Evolutionary conservation across 805 yeast species (phyloP).

Genomic region (Lachancea mirantina): DNA sequence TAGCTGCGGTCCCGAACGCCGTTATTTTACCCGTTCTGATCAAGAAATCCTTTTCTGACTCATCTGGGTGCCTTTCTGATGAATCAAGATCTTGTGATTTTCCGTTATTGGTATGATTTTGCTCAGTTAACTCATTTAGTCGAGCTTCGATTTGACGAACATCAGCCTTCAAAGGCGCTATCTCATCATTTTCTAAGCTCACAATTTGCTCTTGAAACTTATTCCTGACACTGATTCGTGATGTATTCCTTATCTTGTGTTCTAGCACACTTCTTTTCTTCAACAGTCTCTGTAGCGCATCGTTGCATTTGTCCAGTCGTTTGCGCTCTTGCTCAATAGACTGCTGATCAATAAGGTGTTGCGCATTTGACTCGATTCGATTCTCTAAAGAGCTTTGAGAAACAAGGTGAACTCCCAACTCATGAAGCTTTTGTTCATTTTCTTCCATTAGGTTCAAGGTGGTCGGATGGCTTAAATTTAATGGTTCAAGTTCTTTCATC

Average conservation of each 20-base stretch:
- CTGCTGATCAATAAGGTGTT: constrained; percentile 48
- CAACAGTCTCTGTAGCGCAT: constrained; percentile 38
- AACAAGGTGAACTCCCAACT: constrained; percentile 52
- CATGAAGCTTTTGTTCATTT: constrained; percentile 22
- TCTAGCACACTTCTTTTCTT: constrained; percentile 42
- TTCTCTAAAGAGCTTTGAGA: constrained; percentile 79
- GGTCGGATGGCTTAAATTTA: background rate
- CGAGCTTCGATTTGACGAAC: constrained; percentile 52
- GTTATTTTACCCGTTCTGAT: constrained; percentile 89
- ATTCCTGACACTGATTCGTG: constrained; percentile 60
- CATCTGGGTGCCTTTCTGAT: constrained; percentile 52
- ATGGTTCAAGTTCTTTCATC: no score
- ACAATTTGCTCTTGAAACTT: constrained; percentile 47
- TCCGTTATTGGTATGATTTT: constrained; percentile 3
- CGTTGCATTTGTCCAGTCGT: constrained; percentile 61
- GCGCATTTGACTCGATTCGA: constrained; percentile 63
- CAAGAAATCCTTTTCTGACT: constrained; percentile 69
- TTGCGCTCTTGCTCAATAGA: constrained; percentile 69
- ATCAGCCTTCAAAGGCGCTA: constrained; percentile 51
- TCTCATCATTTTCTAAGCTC: constrained; percentile 42
- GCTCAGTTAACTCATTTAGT: constrained; percentile 29
- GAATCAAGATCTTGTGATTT: constrained; percentile 16
- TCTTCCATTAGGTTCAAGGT: background rate
- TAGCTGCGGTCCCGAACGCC: constrained; percentile 73
- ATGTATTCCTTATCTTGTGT: constrained; percentile 43